Conservation (phyloP, 352 stramenopile species). For the Phytopythium delawarense region DNA sequence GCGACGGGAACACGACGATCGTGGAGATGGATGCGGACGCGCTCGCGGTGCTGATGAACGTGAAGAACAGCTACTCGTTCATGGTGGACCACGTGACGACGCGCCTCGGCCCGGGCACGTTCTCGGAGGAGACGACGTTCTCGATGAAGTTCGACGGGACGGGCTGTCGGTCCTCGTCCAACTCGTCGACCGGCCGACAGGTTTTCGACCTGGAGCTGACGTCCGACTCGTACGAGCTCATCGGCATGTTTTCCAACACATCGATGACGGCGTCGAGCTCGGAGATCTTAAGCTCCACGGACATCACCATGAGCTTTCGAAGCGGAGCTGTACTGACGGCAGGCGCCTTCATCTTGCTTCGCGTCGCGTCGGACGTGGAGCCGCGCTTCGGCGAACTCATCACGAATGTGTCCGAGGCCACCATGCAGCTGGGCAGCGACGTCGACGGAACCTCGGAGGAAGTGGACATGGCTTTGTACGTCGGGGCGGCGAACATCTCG, state of each 20-base stretch:
- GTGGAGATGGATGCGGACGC: constrained; percentile 35
- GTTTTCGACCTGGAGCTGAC: constrained; percentile 55
- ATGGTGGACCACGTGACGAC: constrained; percentile 58
- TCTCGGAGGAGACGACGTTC: constrained; percentile 45
- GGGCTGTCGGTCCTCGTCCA: constrained; percentile 37
- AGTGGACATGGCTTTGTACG: constrained; percentile 38
- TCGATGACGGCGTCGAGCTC: constrained; percentile 40
- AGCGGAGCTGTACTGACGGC: constrained; percentile 58
- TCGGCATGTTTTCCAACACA: constrained; percentile 50
- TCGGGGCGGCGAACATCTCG: constrained; percentile 60
- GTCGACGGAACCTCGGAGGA: constrained; percentile 10
- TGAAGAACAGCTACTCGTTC: constrained; percentile 44
- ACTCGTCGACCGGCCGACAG: constrained; percentile 25
- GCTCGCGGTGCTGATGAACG: constrained; percentile 31
- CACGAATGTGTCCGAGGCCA: constrained; percentile 37
- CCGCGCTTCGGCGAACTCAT: constrained; percentile 54
- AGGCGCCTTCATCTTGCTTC: constrained; percentile 61
- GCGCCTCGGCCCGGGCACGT: constrained; percentile 48
- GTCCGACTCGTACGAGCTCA: constrained; percentile 47
- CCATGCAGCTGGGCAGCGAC: constrained; percentile 29
- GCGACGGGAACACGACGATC: constrained; percentile 53
- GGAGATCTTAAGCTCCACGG: constrained; percentile 46
- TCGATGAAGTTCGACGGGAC: constrained; percentile 53
- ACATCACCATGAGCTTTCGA: constrained; percentile 48
- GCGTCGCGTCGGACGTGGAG: constrained; percentile 56